Base-by-base conservation (phyloP, 805 yeast genomes). In the Sugiyamaella mastotermitis region DNA sequence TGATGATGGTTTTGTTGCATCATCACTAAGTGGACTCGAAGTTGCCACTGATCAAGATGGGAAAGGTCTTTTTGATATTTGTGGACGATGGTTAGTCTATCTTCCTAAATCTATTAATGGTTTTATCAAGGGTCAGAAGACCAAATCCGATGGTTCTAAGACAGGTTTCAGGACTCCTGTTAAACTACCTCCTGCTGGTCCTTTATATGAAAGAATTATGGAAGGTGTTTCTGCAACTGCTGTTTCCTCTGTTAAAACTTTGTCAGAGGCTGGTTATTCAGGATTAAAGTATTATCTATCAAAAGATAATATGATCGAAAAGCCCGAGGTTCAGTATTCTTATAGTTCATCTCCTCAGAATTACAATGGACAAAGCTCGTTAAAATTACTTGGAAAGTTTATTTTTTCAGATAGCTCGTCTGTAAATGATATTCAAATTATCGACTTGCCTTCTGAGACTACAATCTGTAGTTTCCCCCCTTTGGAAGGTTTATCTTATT, bases 401-500 rank as follows among this genome's bases (percentile, higher is more conserved):
- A 49, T 15, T 31, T 52, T 29, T 49, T 51, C 40, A 48, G 66
- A 14, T 42, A 46, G 28, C 27, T 26, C 21, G 6, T 11, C 38
- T 16, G 20, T 18, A 10, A 49, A 42, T 22, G 64, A 65, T 38
- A 56, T 78, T 6, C 61, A 71, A 14, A 49, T 77, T 17, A 43
- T 76, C 17, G 81, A 78, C 47, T 55, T 80, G 21, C 41, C 55
- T 3, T 61, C 66, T 21, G 66, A 60, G 33, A 55, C 57, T 40
- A 59, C 63, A 3, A 41, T 68, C 15, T 61, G 64, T 17, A 48
- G 66, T 7, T 77, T 80, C 54, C 66, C 69, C 29, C 76, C 84
- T 0, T 76, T 81, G 0, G 76, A 72, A 15, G 84, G 84, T 0
- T 68, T 80, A 20, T 76, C 85, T 0, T 58, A 66, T 17, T 53